phyloP scores from a whole-genome alignment of 2,329 filamentous ascomycete species.

The Hypoxylon rubiginosum region DNA sequence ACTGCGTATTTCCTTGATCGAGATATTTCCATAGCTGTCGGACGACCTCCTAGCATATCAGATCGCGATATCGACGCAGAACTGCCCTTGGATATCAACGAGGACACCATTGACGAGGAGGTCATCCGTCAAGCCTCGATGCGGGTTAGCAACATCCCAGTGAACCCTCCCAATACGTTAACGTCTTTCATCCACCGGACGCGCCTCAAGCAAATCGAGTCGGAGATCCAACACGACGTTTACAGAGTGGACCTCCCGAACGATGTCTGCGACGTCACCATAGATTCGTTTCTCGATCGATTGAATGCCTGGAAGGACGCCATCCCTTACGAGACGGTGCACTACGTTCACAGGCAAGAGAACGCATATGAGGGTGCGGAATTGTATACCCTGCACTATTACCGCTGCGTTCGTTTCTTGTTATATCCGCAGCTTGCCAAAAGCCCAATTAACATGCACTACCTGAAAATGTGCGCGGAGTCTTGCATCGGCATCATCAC shows the following conservation, averaged over 20 bases:
- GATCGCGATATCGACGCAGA: conserved; percentile 51
- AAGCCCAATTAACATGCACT: conserved; percentile 48
- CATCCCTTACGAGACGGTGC: conserved; percentile 47
- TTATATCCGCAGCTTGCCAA: conserved; percentile 49
- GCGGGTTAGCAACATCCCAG: conserved; percentile 40
- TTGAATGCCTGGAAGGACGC: conserved; percentile 47
- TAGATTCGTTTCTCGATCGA: conserved; percentile 45
- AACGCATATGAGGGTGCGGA: conserved; percentile 48
- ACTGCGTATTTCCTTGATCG: conserved; percentile 50
- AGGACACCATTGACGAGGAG: conserved; percentile 46
- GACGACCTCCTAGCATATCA: conserved; percentile 49
- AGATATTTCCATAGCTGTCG: conserved; percentile 50
- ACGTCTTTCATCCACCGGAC: conserved; percentile 51
- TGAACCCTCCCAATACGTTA: conserved; percentile 45
- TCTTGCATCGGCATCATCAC: conserved; percentile 48
- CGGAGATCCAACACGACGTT: conserved; percentile 50
- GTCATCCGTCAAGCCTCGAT: conserved; percentile 45
- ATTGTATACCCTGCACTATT: conserved; percentile 51
- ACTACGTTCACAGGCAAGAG: conserved; percentile 47
- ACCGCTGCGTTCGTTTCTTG: conserved; percentile 48
- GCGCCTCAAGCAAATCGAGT: conserved; percentile 50
- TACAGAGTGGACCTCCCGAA: conserved; percentile 48
- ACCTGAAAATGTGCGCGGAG: conserved; percentile 47
- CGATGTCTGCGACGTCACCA: conserved; percentile 44
- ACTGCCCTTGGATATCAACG: conserved; percentile 48